Percentiles rank a stretch among this genome's conserved stretches.
phyloP scores from a whole-genome alignment of 768 basidiomycete genomes.

The Rhodotorula diobovata region DNA sequence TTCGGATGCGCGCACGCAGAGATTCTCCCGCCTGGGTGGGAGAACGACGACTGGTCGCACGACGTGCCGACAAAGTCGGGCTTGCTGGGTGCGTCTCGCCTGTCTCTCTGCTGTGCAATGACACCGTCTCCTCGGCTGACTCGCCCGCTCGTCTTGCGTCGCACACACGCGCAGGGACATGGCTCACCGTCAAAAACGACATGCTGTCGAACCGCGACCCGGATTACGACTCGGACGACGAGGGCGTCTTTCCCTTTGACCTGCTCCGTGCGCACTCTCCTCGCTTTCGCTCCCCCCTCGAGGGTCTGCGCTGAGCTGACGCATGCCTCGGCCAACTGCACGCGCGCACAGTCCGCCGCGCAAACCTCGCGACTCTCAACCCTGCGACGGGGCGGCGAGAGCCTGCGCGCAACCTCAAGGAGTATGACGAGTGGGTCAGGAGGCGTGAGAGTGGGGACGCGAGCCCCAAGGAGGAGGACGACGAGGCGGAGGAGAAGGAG shows the following conservation, averaged over 20 bases:
- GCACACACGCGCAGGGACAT: slow-evolving; percentile 8
- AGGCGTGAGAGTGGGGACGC: not conserved
- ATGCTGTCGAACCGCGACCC: slow-evolving; percentile 36
- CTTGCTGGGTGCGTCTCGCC: slow-evolving; percentile 19
- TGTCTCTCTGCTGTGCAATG: not conserved
- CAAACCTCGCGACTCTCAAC: not conserved
- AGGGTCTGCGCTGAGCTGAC: not conserved
- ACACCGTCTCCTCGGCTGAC: no score
- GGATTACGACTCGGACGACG: slow-evolving; percentile 42
- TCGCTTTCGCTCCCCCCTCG: not conserved
- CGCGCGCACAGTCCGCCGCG: slow-evolving; percentile 3
- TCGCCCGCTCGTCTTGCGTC: no score
- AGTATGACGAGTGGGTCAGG: slow-evolving; percentile 8
- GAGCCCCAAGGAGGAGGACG: not conserved
- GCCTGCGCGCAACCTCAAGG: not conserved
- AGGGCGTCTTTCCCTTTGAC: slow-evolving; percentile 29
- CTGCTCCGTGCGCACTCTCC: slow-evolving; percentile 18
- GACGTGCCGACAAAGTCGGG: slow-evolving; percentile 2
- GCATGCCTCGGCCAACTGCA: not conserved
- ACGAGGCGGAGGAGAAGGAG: not conserved
- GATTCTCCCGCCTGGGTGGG: slow-evolving; percentile 35
- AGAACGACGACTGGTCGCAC: slow-evolving; percentile 10
- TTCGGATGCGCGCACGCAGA: not conserved
- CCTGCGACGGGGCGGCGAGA: not conserved
- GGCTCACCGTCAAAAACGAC: slow-evolving; percentile 37